These are phyloP conservation scores for Scenedesmus sp. DNA, from an alignment of 163 green algal species.

Conservation along the genomic window DNA sequence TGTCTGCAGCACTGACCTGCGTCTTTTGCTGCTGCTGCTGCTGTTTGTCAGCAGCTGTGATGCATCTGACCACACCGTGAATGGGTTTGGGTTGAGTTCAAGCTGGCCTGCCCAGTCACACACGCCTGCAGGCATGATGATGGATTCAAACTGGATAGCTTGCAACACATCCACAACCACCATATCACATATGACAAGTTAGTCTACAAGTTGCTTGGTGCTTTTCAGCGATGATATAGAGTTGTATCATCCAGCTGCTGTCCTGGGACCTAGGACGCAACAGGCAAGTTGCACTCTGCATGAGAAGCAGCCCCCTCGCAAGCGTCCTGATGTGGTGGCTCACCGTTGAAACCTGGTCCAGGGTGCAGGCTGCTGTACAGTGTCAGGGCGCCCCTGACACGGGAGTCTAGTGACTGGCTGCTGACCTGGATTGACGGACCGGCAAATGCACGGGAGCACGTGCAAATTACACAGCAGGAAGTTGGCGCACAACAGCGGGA, in stretches of 20 bases:
- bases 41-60: constrained; percentile 1
- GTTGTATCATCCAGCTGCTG: no score
- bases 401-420: neutral
- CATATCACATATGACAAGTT: neutral
- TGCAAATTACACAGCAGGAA: no score
- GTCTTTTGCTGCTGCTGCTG: neutral
- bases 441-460: neutral
- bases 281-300: neutral
- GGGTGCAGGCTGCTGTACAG: constrained; percentile 1
- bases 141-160: no score
- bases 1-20: neutral
- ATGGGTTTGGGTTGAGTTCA: constrained; percentile 15
- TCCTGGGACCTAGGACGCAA: no score
- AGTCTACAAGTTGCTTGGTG: no score
- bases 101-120: constrained; percentile 30
- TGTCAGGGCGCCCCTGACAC: constrained; percentile 1
- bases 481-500: no score
- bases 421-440: no score
- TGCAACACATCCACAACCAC: no score
- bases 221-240: no score
- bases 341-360: constrained; percentile 27
- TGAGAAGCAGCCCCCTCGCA: neutral
- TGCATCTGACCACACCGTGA: constrained; percentile 19
- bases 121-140: no score
- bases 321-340: neutral